phyloP scores from a whole-genome alignment of 1,284 basidiomycete species.

The Salmacisia buchloeana region DNA sequence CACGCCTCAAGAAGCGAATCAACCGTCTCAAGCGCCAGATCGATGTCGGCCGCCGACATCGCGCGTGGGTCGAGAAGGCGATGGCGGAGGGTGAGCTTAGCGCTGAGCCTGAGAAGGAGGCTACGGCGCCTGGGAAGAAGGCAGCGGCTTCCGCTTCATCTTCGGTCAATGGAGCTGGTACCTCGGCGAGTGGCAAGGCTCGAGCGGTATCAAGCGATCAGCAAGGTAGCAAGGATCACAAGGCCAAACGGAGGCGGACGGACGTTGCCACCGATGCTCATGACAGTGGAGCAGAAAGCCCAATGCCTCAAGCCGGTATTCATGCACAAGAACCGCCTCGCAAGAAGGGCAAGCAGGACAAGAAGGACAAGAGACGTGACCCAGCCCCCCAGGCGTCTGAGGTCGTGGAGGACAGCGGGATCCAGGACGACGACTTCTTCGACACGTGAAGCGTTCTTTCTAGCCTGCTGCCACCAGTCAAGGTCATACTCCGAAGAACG shows the following conservation, averaged over 20 bases:
- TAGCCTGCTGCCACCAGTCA: too few relatives aligned
- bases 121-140: too few relatives aligned
- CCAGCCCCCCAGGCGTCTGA: slow-evolving; percentile 13
- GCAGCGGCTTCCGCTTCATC: too few relatives aligned
- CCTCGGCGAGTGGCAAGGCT: too few relatives aligned
- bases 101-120: slow-evolving; percentile 29
- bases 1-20: neutral
- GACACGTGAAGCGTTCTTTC: slow-evolving; percentile 7
- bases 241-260: neutral
- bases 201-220: too few relatives aligned
- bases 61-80: slow-evolving; percentile 15
- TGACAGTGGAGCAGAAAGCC: neutral
- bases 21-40: neutral
- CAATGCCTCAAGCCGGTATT: too few relatives aligned
- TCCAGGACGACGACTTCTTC: slow-evolving; percentile 32
- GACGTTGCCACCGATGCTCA: neutral
- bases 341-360: slow-evolving; percentile 34
- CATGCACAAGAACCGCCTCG: slow-evolving; percentile 4
- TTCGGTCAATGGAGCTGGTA: too few relatives aligned
- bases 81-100: slow-evolving; percentile 24
- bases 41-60: neutral
- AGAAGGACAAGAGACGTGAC: slow-evolving; percentile 36
- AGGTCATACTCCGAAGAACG: too few relatives aligned
- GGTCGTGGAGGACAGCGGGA: slow-evolving; percentile 13
- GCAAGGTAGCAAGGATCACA: neutral